Evolutionary conservation across 352 stramenopile genomes (phyloP), one percentile per base, ranked within the genome.

Genomic region (Peronospora belbahrii): DNA sequence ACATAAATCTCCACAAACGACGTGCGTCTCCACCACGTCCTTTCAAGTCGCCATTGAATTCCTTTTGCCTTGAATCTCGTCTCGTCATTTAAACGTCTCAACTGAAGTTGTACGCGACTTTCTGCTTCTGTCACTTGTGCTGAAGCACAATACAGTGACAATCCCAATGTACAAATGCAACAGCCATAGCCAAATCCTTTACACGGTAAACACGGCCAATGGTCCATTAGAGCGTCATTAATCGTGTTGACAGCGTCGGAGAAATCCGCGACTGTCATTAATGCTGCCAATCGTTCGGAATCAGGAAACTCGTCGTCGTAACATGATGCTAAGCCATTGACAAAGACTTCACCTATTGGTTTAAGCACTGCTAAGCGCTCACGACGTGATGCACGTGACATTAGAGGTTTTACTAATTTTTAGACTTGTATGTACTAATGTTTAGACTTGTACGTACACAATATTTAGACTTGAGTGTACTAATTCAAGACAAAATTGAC

Each of bases 151-250:
- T 93, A 93, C 32, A 93, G 71, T 8, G 78, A 90, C 14, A 90
- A 50, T 0, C 82, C 82, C 13, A 86, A 52, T 22, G 82, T 89
- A 59, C 82, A 93, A 18, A 90, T 37, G 53, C 82, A 93, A 59
- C 82, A 93, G 22, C 76, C 76, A 56, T 88, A 90, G 10, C 67
- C 76, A 24, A 90, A 87, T 5, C 78, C 67, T 45, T 75, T 85
- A 62, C 72, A 88, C 4, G 82, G 82, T 46, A 93, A 32, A 55
- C 82, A 93, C 10, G 82, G 82, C 82, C 82, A 93, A 52, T 89
- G 76, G 56, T 93, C 82, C 43, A 74, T 35, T 17, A 93, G 59
- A 24, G 82, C 82, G 53, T 89, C 75, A 52, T 93, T 93, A 54
- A 93, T 79, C 48, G 77, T 83, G 32, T 46, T 57, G 30, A 90